A percentile compares a stretch with the other conserved stretches of the same genome.
Conservation (phyloP, 805 yeast genomes). For the Ogataea ramenticola region DNA sequence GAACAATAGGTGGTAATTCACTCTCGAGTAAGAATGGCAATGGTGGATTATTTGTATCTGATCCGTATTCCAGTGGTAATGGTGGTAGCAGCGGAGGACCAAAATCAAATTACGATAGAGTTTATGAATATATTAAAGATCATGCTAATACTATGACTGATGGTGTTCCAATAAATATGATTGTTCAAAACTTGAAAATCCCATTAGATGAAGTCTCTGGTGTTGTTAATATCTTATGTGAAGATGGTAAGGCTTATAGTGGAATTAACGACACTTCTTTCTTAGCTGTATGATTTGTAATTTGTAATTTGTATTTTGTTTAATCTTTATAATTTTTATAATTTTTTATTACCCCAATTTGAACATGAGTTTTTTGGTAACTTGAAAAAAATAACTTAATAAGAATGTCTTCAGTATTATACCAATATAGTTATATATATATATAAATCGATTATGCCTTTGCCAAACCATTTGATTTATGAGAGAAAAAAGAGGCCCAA, state of each 20-base stretch:
- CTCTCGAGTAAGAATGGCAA: conserved; percentile 11
- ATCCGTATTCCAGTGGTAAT: conserved; percentile 16
- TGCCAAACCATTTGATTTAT: conserved; percentile 11
- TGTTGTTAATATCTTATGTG: conserved; percentile 48
- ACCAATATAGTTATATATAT: background rate
- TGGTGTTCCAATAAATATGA: conserved; percentile 64
- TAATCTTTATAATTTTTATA: background rate
- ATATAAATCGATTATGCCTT: background rate
- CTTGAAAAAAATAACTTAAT: no score
- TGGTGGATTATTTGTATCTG: conserved; percentile 35
- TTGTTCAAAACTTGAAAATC: conserved; percentile 49
- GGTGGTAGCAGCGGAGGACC: conserved; percentile 22
- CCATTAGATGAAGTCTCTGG: conserved; percentile 40
- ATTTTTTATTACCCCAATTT: background rate
- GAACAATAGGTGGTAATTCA: conserved; percentile 16
- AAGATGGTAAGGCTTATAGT: conserved; percentile 60
- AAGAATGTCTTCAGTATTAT: no score
- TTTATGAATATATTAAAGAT: conserved; percentile 41
- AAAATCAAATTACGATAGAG: conserved; percentile 31
- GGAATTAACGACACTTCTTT: conserved; percentile 63
- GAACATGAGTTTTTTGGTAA: no score
- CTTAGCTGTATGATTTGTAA: conserved; percentile 45
- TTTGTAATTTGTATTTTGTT: conserved; percentile 5
- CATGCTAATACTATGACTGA: conserved; percentile 56
- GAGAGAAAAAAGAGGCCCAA: conserved; percentile 54